Conservation (phyloP, 176 grass and related monocot species). For the Musa beccarii region DNA sequence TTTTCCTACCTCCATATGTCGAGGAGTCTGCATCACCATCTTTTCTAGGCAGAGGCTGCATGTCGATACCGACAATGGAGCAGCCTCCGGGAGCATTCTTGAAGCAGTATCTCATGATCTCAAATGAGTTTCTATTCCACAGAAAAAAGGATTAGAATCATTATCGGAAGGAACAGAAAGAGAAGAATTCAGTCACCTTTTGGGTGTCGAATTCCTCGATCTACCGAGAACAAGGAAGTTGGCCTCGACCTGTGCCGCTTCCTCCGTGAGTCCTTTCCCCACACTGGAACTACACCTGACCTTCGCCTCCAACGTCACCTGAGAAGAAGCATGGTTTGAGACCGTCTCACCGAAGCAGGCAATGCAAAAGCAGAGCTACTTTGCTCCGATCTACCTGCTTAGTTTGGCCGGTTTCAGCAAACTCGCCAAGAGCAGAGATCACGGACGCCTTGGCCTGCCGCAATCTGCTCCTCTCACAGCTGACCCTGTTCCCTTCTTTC, state of each 20-base stretch:
- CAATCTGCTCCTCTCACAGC: conserved; percentile 42
- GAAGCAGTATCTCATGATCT: conserved; percentile 69
- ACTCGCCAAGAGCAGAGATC: conserved; percentile 79
- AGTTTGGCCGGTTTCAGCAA: conserved; percentile 54
- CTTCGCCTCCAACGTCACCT: conserved; percentile 94
- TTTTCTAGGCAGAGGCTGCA: conserved; percentile 25
- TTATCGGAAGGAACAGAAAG: neutral
- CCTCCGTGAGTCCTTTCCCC: conserved; percentile 57
- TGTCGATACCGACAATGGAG: conserved; percentile 59
- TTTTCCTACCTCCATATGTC: conserved; percentile 46
- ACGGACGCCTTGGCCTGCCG: conserved; percentile 75
- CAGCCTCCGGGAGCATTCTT: conserved; percentile 59
- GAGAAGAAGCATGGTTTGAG: conserved; percentile 18
- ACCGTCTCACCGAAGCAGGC: no score
- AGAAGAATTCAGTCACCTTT: conserved; percentile 27
- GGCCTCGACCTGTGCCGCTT: conserved; percentile 50
- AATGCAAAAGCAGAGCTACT: neutral
- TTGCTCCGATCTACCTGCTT: conserved; percentile 50
- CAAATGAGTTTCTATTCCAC: conserved; percentile 44
- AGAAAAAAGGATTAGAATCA: neutral
- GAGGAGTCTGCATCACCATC: conserved; percentile 20
- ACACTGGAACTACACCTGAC: conserved; percentile 65
- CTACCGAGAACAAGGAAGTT: conserved; percentile 65
- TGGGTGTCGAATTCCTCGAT: conserved; percentile 40
- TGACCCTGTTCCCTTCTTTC: conserved; percentile 25